phyloP scores from a whole-genome alignment of 441 rosid genomes.

The Pelargonium citronellum region DNA sequence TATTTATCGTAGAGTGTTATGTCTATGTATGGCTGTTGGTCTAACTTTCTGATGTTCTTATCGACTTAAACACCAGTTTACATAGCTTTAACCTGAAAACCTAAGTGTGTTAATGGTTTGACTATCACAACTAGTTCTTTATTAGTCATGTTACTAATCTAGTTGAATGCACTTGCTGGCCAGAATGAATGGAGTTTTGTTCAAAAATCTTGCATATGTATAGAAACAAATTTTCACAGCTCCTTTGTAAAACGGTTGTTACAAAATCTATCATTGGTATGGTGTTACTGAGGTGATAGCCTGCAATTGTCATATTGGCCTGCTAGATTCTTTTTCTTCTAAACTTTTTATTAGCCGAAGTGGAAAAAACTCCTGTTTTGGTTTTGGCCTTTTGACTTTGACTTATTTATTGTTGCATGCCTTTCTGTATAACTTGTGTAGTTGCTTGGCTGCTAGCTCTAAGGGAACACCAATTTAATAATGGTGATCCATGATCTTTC shows the following conservation, averaged over 20 bases:
- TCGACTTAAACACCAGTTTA: not conserved
- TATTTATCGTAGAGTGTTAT: slow-evolving; percentile 11
- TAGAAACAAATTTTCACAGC: not conserved
- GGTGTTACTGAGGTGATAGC: not conserved
- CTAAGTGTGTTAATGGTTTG: not conserved
- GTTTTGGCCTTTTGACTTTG: not conserved
- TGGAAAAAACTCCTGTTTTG: not conserved
- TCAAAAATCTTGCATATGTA: not conserved
- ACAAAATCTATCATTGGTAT: too few relatives aligned
- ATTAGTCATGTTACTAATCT: not conserved
- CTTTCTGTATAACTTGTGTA: too few relatives aligned
- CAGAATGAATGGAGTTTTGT: not conserved
- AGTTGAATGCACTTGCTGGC: not conserved
- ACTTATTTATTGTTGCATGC: not conserved
- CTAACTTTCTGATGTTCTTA: slow-evolving; percentile 6
- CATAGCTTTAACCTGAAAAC: not conserved
- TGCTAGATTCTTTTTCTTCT: not conserved
- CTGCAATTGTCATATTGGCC: not conserved
- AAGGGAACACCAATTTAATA: too few relatives aligned
- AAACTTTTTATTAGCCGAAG: not conserved
- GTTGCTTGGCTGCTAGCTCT: too few relatives aligned
- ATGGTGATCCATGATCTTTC: not conserved
- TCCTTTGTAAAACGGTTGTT: not conserved
- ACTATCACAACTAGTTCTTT: not conserved
- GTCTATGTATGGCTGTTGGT: not conserved